phyloP scores from a whole-genome alignment of 768 basidiomycete genomes.

The Pholiota molesta region DNA sequence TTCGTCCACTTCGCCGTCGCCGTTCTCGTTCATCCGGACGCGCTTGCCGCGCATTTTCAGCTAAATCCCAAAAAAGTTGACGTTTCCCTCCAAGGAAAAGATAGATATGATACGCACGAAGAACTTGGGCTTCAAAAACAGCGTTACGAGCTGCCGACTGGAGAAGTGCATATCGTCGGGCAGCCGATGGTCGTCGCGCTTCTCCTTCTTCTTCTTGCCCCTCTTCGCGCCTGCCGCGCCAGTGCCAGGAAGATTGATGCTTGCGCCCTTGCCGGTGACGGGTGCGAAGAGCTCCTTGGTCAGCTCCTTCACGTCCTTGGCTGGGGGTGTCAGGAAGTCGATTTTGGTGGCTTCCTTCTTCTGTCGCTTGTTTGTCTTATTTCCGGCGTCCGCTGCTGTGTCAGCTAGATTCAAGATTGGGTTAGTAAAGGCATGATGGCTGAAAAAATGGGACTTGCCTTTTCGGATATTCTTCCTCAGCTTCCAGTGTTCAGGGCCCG shows the following conservation, averaged over 20 bases:
- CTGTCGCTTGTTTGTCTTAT: slow-evolving; percentile 57
- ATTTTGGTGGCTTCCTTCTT: slow-evolving; percentile 85
- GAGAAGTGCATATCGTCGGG: slow-evolving; percentile 99
- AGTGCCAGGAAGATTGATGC: slow-evolving; percentile 69
- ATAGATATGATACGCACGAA: slow-evolving; percentile 55
- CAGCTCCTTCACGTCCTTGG: slow-evolving; percentile 61
- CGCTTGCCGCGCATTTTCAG: slow-evolving; percentile 86
- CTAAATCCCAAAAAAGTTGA: slow-evolving; percentile 39
- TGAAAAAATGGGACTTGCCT: slow-evolving; percentile 47
- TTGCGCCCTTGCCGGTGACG: slow-evolving; percentile 61
- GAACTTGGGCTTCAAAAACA: slow-evolving; percentile 97
- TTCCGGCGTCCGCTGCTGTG: slow-evolving; percentile 38
- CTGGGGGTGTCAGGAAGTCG: slow-evolving; percentile 68
- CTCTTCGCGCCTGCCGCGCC: slow-evolving; percentile 41
- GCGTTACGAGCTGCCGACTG: slow-evolving; percentile 82
- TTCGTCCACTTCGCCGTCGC: slow-evolving; percentile 91
- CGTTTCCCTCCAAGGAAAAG: background rate
- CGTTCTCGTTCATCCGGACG: slow-evolving; percentile 56
- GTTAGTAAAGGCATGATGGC: background rate
- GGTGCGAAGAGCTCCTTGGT: slow-evolving; percentile 78
- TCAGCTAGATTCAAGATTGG: slow-evolving; percentile 31
- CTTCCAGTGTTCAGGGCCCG: slow-evolving; percentile 99
- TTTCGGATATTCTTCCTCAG: slow-evolving; percentile 77
- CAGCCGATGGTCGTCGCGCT: slow-evolving; percentile 73
- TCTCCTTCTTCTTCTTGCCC: slow-evolving; percentile 62